Evolutionary conservation across 2,329 filamentous ascomycete species (phyloP), one percentile per base, ranked within the genome.

Genomic region (Zymoseptoria brevis): DNA sequence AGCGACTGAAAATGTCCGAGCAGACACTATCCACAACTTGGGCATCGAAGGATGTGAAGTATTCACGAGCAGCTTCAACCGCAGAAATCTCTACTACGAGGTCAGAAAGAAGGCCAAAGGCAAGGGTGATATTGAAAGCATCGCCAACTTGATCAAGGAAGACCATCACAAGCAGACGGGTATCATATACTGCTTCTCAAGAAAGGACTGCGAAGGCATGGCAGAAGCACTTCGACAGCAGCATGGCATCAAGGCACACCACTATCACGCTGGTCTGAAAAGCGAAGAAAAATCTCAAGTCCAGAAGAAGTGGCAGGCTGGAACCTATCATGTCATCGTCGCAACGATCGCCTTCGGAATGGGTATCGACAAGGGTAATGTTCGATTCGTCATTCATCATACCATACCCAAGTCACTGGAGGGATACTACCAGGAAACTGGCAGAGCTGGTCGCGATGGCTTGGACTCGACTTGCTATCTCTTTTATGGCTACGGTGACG

Each of bases 311-410:
- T 99, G 94, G 94, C 94, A 99, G 73, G 77, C 76, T 50, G 90
- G 91, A 5, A 76, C 79, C 55, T 83, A 87, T 68, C 88, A 96
- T 66, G 89, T 99, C 35, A 95, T 99, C 50, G 94, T 99, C 54
- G 95, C 94, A 19, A 99, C 94, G 0, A 97, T 99, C 73, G 94
- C 94, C 22, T 99, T 99, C 71, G 94, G 94, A 6, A 99, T 99
- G 94, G 94, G 94, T n/a, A 99, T 99, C 65, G 94, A 99, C 77
- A 99, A 99, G 73, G 84, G 92, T 0, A 88, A 99, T 72, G 94
- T 99, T 53, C 88, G 94, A 26, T 99, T 96, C 72, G 94, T 99
- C 35, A 90, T 99, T 49, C 95, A 99, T 71, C 87, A 96, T 68
- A 89, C 86, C 50, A 80, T 99, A 5, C 94, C 94, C 1, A 97